Conservation (phyloP, 768 basidiomycete species). For the Hemileccinum impolitum region DNA sequence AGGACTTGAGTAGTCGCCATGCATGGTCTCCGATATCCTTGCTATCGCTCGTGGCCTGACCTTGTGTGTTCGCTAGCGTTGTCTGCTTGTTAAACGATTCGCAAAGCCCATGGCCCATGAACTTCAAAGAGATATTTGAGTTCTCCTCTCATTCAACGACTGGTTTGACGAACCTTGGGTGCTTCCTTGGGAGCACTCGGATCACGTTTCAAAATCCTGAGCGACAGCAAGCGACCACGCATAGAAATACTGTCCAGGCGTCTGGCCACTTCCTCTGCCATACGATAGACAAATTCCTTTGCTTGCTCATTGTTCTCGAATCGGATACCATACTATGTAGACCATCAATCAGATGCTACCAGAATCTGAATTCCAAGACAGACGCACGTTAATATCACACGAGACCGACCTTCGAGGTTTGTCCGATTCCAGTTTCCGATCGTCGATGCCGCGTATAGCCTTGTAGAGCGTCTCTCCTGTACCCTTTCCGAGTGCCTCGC, state of each 20-base stretch:
- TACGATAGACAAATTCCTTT: constrained; percentile 68
- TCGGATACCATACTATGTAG: constrained; percentile 84
- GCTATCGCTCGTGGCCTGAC: constrained; percentile 70
- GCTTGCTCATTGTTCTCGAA: constrained; percentile 83
- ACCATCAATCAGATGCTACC: background rate
- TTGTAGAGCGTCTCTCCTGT: constrained; percentile 86
- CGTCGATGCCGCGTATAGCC: constrained; percentile 80
- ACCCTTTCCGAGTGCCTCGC: constrained; percentile 70
- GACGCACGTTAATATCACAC: constrained; percentile 89
- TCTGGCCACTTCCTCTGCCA: constrained; percentile 74
- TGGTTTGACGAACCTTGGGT: constrained; percentile 63
- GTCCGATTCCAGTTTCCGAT: constrained; percentile 73
- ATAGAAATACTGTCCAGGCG: constrained; percentile 66
- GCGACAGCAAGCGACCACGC: constrained; percentile 70
- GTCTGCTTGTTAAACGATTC: constrained; percentile 77
- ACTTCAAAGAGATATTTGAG: constrained; percentile 42
- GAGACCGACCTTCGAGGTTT: constrained; percentile 89
- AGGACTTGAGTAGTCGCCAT: constrained; percentile 67
- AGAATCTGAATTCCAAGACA: background rate
- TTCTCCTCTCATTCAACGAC: background rate
- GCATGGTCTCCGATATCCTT: constrained; percentile 72
- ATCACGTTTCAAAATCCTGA: constrained; percentile 89
- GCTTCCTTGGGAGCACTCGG: constrained; percentile 83
- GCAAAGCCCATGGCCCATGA: constrained; percentile 88
- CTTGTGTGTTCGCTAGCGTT: constrained; percentile 54